Conservation (phyloP, 1,284 basidiomycete species). For the Trametes pubescens region DNA sequence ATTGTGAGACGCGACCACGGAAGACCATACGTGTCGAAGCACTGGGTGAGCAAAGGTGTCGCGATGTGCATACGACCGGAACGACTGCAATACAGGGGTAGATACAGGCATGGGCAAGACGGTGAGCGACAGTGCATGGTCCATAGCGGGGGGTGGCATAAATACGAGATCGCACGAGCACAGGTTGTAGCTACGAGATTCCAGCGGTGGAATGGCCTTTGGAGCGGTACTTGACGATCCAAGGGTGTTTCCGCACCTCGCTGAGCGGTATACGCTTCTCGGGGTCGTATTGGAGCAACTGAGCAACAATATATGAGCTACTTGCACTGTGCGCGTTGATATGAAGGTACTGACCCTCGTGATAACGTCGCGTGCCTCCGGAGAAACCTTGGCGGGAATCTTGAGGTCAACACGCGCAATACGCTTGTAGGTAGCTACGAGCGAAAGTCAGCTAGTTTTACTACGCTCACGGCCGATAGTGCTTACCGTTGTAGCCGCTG, state of each 20-base stretch:
- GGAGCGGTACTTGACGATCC: conserved; percentile 85
- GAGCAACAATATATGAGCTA: conserved; percentile 10
- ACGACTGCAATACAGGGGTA: conserved; percentile 9
- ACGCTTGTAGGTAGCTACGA: conserved; percentile 85
- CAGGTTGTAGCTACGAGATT: conserved; percentile 18
- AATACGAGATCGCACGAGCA: conserved; percentile 2
- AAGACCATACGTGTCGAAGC: not conserved
- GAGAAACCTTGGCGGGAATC: conserved; percentile 72
- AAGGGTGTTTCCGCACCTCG: conserved; percentile 89
- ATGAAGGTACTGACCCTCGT: conserved; percentile 50
- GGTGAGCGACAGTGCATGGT: conserved; percentile 17
- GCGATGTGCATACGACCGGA: conserved; percentile 12
- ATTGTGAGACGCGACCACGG: too few species aligned
- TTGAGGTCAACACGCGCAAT: conserved; percentile 86
- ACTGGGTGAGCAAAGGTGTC: conserved; percentile 19
- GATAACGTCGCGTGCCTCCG: conserved; percentile 76
- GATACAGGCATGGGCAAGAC: conserved; percentile 17
- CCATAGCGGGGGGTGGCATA: conserved; percentile 13
- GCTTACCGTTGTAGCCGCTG: conserved; percentile 75
- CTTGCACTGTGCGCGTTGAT: conserved; percentile 21
- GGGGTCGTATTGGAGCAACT: conserved; percentile 92
- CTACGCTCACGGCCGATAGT: not conserved
- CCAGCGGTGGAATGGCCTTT: conserved; percentile 43
- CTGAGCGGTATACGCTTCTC: conserved; percentile 82
- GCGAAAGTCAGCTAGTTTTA: conserved; percentile 5